phyloP scores from a whole-genome alignment of 2,329 filamentous ascomycete genomes.

The Basipetospora chlamydospora region DNA sequence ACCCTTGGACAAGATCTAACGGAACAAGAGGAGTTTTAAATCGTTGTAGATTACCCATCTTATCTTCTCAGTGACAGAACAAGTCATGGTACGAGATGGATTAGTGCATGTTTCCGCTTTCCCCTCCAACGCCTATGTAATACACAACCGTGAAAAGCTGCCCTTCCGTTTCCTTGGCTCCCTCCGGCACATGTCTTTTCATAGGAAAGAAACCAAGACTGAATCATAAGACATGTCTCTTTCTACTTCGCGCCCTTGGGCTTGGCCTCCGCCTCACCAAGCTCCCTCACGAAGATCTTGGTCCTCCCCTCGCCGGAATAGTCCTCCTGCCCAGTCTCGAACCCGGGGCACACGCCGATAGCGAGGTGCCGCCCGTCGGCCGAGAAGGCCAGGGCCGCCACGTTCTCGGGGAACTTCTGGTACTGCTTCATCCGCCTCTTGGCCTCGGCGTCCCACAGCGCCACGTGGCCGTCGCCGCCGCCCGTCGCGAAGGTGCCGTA shows the following conservation, averaged over 20 bases:
- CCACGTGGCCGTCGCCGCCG: conserved; percentile 82
- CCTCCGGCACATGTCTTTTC: too few relatives aligned
- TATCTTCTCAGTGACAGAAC: too few relatives aligned
- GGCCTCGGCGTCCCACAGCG: conserved; percentile 80
- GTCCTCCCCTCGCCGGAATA: conserved; percentile 58
- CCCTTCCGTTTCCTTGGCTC: too few relatives aligned
- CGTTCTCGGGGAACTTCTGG: conserved; percentile 65
- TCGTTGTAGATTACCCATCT: too few relatives aligned
- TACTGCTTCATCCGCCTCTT: conserved; percentile 86
- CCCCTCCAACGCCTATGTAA: too few relatives aligned
- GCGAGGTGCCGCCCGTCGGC: conserved; percentile 64
- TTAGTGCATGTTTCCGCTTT: too few relatives aligned
- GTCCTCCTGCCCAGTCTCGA: conserved; percentile 75
- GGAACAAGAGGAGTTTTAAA: too few relatives aligned
- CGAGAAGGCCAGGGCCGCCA: conserved; percentile 66
- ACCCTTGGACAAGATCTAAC: conserved; percentile 2
- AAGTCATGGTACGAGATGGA: too few relatives aligned
- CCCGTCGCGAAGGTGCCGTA: conserved; percentile 78
- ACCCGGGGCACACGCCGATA: conserved; percentile 70
- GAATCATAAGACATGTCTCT: too few relatives aligned
- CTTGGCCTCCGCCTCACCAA: conserved; percentile 79
- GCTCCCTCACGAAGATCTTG: conserved; percentile 66
- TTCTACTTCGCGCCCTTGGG: conserved; percentile 68
- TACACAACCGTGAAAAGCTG: too few relatives aligned
- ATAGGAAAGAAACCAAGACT: too few relatives aligned